These are phyloP conservation scores for Cercospora sp. DNA, from an alignment of 2,329 filamentous ascomycete genomes.

Conservation along the genomic window DNA sequence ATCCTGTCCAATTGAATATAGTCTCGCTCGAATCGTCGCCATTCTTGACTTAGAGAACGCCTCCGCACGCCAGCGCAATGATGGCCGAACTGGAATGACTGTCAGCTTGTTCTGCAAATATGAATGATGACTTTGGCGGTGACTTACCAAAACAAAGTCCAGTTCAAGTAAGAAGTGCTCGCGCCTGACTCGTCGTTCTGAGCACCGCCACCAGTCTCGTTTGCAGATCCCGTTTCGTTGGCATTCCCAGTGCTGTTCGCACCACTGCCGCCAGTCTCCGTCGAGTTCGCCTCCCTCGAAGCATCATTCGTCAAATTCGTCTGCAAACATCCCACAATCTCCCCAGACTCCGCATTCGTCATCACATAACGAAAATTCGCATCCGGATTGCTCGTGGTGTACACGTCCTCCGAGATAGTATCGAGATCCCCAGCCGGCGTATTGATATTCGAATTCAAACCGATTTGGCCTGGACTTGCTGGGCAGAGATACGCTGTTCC, in stretches of 20 bases:
- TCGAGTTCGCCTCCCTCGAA: not conserved
- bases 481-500: not conserved
- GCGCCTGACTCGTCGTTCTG: not conserved
- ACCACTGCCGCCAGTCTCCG: not conserved
- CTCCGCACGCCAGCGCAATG: not conserved
- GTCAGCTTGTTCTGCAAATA: no score
- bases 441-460: not conserved
- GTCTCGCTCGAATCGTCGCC: not conserved
- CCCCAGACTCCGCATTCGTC: not conserved
- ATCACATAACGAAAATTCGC: not conserved
- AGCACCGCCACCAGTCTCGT: not conserved
- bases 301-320: conserved; percentile 2
- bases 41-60: not conserved
- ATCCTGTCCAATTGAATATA: no score
- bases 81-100: not conserved
- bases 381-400: not conserved
- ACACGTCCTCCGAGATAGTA: not conserved
- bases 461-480: not conserved
- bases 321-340: conserved; percentile 6
- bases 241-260: not conserved
- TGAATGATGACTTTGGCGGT: no score
- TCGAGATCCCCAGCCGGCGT: not conserved
- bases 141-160: not conserved
- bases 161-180: not conserved
- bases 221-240: not conserved